Base-by-base conservation (phyloP, 2,329 filamentous ascomycete genomes). In the Pestalotiopsis sp. region DNA sequence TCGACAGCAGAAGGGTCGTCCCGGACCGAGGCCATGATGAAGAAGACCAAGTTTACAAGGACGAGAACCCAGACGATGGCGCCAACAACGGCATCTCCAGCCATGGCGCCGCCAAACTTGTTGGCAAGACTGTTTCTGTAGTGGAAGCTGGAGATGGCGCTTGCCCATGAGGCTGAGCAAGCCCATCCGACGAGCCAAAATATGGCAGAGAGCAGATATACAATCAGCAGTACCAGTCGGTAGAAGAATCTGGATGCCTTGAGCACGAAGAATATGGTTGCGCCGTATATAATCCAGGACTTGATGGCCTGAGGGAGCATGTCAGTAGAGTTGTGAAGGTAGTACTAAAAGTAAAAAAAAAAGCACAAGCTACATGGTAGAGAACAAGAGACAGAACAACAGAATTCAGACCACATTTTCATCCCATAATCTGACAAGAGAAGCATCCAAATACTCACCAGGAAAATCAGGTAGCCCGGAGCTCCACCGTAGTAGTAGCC, bases 161-260 rank as follows among this genome's bases (percentile, higher is more conserved):
- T 68, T 17, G 80, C 79, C 73, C 76, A 75, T 20, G 78, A 78
- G 11, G 80, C 80, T 4, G 82, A 78, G 82, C 82, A 85, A 25
- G 79, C 77, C 81, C 81, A 84, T 6, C 74, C 80, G 0, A 77
- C 72, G 9, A 86, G 77, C 83, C 84, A 85, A 71, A 86, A 83
- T 72, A 86, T 78, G 68, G 78, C 69, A 66, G 70, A 73, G 59
- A 85, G 72, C 61, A 77, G 69, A 52, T 83, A 81, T 49, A 73
- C 75, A 41, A 80, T 69, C 57, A 83, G 68, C 66, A 81, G 77
- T 66, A 70, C 75, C 68, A 83, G 71, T 68, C 82, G 80, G 73
- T 76, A 79, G 72, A 83, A 85, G 70, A 79, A 70, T 7, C 76
- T 76, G 0, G 79, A 78, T 4, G 77, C 76, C 62, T 73, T 79